These are phyloP conservation scores for Penicillium capsulatum DNA, from an alignment of 2,329 filamentous ascomycete species.

Conservation along the genomic window DNA sequence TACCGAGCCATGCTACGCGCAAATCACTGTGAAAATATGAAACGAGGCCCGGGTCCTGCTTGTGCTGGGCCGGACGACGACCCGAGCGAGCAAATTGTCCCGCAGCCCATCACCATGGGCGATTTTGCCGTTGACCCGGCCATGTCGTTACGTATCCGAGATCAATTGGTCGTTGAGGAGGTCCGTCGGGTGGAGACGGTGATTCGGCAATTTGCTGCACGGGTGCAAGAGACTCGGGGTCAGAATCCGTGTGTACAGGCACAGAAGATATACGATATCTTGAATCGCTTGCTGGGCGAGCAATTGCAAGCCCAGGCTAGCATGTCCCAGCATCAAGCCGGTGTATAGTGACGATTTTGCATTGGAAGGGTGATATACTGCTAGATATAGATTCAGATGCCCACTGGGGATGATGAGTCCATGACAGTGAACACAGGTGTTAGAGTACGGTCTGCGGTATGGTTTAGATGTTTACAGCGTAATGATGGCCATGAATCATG, in stretches of 20 bases:
- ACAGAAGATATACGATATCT: constrained; percentile 1
- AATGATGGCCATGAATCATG: too few relatives aligned
- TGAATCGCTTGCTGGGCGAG: background rate
- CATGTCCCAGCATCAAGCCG: background rate
- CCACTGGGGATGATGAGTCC: too few relatives aligned
- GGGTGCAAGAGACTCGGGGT: background rate
- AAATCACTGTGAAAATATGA: too few relatives aligned
- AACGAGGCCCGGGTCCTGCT: too few relatives aligned
- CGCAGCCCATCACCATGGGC: constrained; percentile 2
- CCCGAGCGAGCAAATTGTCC: background rate
- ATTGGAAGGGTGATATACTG: too few relatives aligned
- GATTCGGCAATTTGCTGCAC: background rate
- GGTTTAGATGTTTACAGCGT: too few relatives aligned
- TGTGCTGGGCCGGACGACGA: constrained; percentile 1
- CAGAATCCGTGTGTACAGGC: background rate
- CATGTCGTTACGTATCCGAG: constrained; percentile 1
- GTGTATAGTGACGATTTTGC: background rate
- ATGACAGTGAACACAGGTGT: too few relatives aligned
- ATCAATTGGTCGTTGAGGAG: constrained; percentile 2
- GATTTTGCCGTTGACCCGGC: background rate
- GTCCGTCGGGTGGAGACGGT: background rate
- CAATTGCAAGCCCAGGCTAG: constrained; percentile 1
- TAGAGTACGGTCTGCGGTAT: too few relatives aligned
- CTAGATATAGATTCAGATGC: too few relatives aligned
- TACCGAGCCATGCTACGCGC: constrained; percentile 7